Evolutionary conservation across 257 asterid genomes (phyloP), one percentile per base, ranked within the genome.

Genomic region (Lavandula angustifolia): DNA sequence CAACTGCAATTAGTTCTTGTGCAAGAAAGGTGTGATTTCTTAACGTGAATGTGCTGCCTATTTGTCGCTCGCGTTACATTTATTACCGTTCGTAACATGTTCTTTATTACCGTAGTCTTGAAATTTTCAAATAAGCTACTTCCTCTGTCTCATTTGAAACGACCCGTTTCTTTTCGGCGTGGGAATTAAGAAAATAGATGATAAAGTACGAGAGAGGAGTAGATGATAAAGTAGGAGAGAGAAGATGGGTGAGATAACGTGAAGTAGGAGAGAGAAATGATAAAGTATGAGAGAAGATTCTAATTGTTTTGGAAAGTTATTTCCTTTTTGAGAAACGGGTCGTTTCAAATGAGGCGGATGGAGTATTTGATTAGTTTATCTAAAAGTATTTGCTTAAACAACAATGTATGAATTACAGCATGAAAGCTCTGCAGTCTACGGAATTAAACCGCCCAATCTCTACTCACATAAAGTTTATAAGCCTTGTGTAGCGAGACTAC

Each of bases 1-100:
- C 95, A 71, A 94, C 96, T 16, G 96, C 99, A 73, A 86, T 94
- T 68, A 94, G 99, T 82, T 92, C 99, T 62, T 94, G 99, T 75
- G 97, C 99, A 61, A 94, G 63, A 77, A 86, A 87, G 99, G 99
- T 90, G 79, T 50, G 67, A 14, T 50, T 44, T 47, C 54, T 56
- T 54, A 49, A 64, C 38, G 18, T 63, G 72, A 6, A 48, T 48
- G 8, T 27, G 51, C 56, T 67, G 22, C 42, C 68, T 59, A 56
- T 67, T 46, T 33, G 47, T 55, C 41, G 61, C 61, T 51, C 38
- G 7, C 41, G 56, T 22, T 43, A 63, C 49, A 31, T 42, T 16
- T 22, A 37, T 32, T 34, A 22, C 17, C 48, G 44, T 31, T 9
- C 40, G 14, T 40, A 42, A 17, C 46, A 18, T 65, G 17, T 9